Evolutionary conservation across 2,329 filamentous ascomycete species (phyloP), one percentile per base, ranked within the genome.

Genomic region (Botrytis galanthina): DNA sequence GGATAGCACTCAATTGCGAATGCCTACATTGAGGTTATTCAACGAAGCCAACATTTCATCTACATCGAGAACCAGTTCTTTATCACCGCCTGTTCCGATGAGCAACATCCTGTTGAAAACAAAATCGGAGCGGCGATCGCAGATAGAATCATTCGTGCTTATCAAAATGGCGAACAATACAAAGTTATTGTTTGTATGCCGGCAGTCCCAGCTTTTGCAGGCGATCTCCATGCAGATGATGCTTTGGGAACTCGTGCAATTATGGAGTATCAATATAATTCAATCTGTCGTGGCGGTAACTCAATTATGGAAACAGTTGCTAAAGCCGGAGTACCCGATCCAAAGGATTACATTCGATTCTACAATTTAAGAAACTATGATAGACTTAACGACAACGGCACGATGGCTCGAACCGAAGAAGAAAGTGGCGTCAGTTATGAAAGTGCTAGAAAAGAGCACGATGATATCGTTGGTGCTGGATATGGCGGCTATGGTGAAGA

Each of bases 21-120:
- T 80, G 94, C 94, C 1, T 97, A 97, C 79, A 89, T 92, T 48
- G 86, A 92, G 61, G 87, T 90, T 42, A 94, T 94, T 77, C 85
- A 83, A 54, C 89, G 90, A 67, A 91, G 91, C 29, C 84, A 90
- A 79, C 90, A 94, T 80, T 94, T 92, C 79, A 83, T 95, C 74
- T 95, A 94, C 81, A 94, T 95, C 51, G 92, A 95, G 81, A 94
- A 95, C 79, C 78, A 93, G 85, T 96, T 96, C 84, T 96, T 96
- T 85, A 96, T 96, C 82, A 96, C 93, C 0, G 92, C 93, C 4
- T 95, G 92, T 1, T 86, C 85, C 66, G 86, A 92, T 71, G 84
- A 89, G 73, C 92, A 94, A 80, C 86, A 87, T 75, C 92, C 93
- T 0, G 89, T 97, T 63, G 87, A 86, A 78, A 96, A 97, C 83